These are phyloP conservation scores for Xylaria bambusicola DNA, from an alignment of 495 filamentous ascomycete species.

Conservation along the genomic window DNA sequence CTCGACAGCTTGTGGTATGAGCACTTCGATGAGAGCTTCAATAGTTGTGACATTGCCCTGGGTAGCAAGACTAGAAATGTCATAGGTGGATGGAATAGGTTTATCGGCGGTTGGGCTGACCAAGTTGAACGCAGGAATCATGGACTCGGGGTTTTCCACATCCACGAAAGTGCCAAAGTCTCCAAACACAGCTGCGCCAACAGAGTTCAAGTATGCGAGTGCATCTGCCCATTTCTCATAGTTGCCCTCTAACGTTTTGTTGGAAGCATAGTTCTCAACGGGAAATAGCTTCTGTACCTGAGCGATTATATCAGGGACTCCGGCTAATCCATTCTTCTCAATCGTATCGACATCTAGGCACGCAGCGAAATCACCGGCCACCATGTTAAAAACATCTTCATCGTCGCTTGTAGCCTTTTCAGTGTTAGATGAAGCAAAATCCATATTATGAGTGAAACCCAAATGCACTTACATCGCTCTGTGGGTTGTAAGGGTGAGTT, in stretches of 20 bases:
- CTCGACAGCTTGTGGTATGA: neutral
- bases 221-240: neutral
- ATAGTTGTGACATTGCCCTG: neutral
- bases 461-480: neutral
- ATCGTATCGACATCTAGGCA: neutral
- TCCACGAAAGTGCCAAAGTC: neutral
- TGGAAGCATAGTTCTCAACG: neutral
- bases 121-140: neutral
- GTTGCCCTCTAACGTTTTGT: neutral
- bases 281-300: neutral
- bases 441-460: neutral
- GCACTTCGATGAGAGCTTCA: neutral
- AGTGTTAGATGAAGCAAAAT: neutral
- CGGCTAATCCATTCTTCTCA: neutral
- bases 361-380: neutral
- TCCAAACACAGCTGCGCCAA: neutral
- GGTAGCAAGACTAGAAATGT: neutral
- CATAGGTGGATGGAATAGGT: neutral
- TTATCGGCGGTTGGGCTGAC: neutral
- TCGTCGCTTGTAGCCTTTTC: neutral
- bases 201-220: neutral
- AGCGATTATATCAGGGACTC: neutral
- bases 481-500: constrained; percentile 1
- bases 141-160: neutral
- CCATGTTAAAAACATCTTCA: neutral